Conservation (phyloP, 805 yeast genomes). For the Kuraishia piskuri region DNA sequence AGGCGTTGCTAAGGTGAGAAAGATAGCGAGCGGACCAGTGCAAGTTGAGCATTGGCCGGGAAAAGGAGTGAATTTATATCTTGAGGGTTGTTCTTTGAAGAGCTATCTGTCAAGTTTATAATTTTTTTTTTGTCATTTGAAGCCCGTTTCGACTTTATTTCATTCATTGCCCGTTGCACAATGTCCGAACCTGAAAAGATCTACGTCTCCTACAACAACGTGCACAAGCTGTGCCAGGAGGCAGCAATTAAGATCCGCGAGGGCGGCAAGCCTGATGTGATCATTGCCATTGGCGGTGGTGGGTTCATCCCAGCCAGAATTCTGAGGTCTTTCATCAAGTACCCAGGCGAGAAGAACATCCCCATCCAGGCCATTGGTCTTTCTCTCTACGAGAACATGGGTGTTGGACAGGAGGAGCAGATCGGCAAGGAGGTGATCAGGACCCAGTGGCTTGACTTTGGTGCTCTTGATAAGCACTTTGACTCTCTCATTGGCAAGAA, state of each 20-base stretch:
- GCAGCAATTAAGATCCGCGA: slow-evolving; percentile 49
- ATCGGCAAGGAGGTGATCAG: slow-evolving; percentile 78
- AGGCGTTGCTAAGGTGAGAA: not conserved
- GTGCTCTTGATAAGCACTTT: slow-evolving; percentile 57
- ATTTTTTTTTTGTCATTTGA: not conserved
- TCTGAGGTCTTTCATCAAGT: slow-evolving; percentile 52
- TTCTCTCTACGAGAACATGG: slow-evolving; percentile 52
- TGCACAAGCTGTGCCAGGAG: slow-evolving; percentile 47
- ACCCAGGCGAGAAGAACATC: slow-evolving; percentile 52
- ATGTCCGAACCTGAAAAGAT: slow-evolving; percentile 32
- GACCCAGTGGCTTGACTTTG: slow-evolving; percentile 87
- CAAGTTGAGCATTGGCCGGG: not conserved
- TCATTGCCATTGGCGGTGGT: slow-evolving; percentile 67
- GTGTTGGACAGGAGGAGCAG: slow-evolving; percentile 34
- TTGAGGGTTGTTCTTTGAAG: too few relatives aligned
- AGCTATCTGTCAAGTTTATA: too few relatives aligned
- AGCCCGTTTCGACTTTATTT: too few relatives aligned
- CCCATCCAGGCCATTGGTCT: slow-evolving; percentile 67
- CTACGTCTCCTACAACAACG: slow-evolving; percentile 73
- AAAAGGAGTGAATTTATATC: too few relatives aligned
- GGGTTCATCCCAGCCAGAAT: slow-evolving; percentile 67
- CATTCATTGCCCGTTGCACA: not conserved
- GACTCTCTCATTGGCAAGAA: slow-evolving; percentile 76
- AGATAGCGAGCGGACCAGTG: not conserved
- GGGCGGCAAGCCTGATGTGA: slow-evolving; percentile 37